Conservation (phyloP, 257 asterid species). For the Nicotiana benthamiana region DNA sequence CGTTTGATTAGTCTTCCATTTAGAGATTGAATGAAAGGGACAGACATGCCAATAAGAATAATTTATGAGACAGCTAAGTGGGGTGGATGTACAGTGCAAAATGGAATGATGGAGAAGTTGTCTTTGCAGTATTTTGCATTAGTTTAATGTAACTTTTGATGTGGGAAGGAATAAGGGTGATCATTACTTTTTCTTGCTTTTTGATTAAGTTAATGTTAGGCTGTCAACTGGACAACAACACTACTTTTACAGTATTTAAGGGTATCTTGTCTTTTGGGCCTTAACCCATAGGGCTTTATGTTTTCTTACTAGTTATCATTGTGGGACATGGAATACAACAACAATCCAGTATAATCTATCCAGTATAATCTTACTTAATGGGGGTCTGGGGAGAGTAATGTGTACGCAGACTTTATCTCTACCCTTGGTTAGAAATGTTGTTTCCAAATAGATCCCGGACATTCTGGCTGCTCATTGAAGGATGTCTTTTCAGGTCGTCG, state of each 20-base stretch:
- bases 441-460: too few species aligned
- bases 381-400: too few species aligned
- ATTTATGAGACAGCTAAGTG: not conserved
- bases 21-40: not conserved
- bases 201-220: not conserved
- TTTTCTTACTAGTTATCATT: too few species aligned
- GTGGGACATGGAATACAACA: too few species aligned
- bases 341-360: too few species aligned
- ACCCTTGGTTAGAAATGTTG: too few species aligned
- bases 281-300: too few species aligned
- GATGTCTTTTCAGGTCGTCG: too few species aligned
- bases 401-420: too few species aligned
- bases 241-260: not conserved
- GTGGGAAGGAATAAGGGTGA: conserved; percentile 33
- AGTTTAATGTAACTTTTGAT: not conserved
- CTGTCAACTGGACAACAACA: not conserved
- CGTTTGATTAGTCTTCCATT: not conserved
- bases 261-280: not conserved
- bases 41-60: not conserved
- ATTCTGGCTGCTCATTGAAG: too few species aligned
- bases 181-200: conserved; percentile 26
- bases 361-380: too few species aligned
- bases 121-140: not conserved
- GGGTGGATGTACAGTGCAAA: conserved; percentile 15
- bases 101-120: conserved; percentile 17